Percentiles rank a stretch among this genome's conserved stretches.
Conservation (phyloP, 1,139 yeast species). For the Yamadazyma taylorii region DNA sequence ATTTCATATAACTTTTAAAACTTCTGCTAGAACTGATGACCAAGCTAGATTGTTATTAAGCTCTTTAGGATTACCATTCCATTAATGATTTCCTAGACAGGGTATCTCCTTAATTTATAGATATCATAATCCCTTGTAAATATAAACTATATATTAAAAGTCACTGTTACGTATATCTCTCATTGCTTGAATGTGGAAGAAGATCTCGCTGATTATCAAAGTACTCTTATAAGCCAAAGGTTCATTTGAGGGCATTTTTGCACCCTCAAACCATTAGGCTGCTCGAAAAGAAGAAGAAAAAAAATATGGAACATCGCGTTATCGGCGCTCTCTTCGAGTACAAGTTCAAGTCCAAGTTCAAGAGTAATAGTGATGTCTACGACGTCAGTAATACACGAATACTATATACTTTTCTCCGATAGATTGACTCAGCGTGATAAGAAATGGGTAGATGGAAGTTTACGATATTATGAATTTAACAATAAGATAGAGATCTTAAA, state of each 20-base stretch:
- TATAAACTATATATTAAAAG: not conserved
- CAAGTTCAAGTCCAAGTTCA: too few species aligned
- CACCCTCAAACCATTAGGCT: too few species aligned
- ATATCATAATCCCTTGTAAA: not conserved
- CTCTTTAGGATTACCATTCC: constrained; percentile 80
- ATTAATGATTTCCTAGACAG: constrained; percentile 8
- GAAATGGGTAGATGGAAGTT: constrained; percentile 55
- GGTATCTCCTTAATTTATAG: too few species aligned
- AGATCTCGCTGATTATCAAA: too few species aligned
- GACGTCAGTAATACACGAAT: constrained; percentile 14
- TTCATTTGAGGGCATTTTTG: too few species aligned
- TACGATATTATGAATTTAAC: constrained; percentile 50
- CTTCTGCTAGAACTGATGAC: constrained; percentile 86
- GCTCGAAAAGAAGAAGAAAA: too few species aligned
- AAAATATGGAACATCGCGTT: too few species aligned
- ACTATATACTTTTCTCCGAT: constrained; percentile 37
- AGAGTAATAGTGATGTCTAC: constrained; percentile 3
- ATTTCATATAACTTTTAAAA: constrained; percentile 79
- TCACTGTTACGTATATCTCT: not conserved
- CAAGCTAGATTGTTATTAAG: constrained; percentile 89
- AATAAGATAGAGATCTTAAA: constrained; percentile 45
- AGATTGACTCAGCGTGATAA: constrained; percentile 51
- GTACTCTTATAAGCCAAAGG: too few species aligned
- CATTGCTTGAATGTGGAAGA: too few species aligned
- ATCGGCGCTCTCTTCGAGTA: too few species aligned